These are phyloP conservation scores for grape (Vitis vinifera) DNA, from an alignment of 164 flowering plant species.

Conservation along the genomic window DNA sequence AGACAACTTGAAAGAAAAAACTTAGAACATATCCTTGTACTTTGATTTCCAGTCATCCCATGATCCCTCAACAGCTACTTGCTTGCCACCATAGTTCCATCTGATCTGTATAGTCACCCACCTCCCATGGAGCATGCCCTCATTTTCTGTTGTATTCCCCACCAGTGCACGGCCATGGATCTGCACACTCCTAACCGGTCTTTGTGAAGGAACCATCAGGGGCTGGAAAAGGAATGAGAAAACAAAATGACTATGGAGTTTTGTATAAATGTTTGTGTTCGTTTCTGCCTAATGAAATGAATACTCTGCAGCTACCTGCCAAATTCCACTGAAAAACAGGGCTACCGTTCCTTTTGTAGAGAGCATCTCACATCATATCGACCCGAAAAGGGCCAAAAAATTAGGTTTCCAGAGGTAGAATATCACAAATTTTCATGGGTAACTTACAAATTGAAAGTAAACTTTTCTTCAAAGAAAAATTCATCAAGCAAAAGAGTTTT, in stretches of 20 bases:
- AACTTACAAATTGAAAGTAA: too few relatives aligned
- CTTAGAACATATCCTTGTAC: constrained; percentile 23
- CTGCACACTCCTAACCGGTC: constrained; percentile 40
- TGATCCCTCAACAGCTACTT: constrained; percentile 78
- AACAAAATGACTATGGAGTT: not conserved
- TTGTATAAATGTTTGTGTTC: not conserved
- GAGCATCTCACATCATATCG: not conserved
- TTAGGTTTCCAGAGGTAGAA: not conserved
- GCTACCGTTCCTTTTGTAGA: not conserved
- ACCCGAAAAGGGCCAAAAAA: not conserved
- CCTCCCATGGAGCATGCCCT: constrained; percentile 34
- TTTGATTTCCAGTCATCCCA: constrained; percentile 82
- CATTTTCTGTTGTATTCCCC: constrained; percentile 30
- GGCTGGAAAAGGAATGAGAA: constrained; percentile 33
- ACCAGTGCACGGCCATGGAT: constrained; percentile 34
- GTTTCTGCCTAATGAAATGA: not conserved
- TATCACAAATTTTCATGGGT: not conserved
- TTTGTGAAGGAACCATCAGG: constrained; percentile 48
- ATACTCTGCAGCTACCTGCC: not conserved
- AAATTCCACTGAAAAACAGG: not conserved
- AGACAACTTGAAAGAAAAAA: not conserved
- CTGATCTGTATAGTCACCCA: constrained; percentile 60
- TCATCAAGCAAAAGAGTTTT: not conserved
- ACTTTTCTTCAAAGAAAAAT: not conserved
- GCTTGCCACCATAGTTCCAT: constrained; percentile 70